Conservation (phyloP, 2,329 filamentous ascomycete species). For the Neopestalotiopsis sp. region DNA sequence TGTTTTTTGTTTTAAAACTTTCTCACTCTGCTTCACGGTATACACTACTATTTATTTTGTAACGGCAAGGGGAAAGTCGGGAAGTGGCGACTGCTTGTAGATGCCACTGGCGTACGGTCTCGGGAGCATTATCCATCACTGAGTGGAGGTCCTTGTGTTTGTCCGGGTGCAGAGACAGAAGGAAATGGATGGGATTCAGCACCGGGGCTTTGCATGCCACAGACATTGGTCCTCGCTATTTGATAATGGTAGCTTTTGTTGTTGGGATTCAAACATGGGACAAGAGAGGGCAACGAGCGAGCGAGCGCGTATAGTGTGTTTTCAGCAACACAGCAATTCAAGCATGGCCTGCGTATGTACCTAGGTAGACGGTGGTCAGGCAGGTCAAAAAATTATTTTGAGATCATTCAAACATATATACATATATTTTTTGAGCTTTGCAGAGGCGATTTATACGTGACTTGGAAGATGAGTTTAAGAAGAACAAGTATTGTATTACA, state of each 20-base stretch:
- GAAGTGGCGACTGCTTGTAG: background rate
- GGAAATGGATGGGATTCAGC: background rate
- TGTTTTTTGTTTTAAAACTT: background rate
- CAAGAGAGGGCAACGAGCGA: background rate
- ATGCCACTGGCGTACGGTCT: background rate
- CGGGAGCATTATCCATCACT: background rate
- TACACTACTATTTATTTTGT: slow-evolving; percentile 1
- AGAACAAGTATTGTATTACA: too few relatives aligned
- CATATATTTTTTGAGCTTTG: too few relatives aligned
- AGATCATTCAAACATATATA: too few relatives aligned
- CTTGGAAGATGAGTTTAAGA: too few relatives aligned
- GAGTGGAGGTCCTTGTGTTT: background rate
- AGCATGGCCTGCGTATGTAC: too few relatives aligned
- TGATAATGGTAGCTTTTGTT: background rate
- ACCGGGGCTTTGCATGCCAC: background rate
- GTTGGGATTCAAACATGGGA: background rate
- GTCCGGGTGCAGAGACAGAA: background rate
- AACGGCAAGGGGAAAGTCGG: background rate
- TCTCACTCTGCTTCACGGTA: background rate
- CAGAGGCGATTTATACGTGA: too few relatives aligned
- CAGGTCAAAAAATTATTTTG: too few relatives aligned
- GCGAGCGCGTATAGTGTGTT: background rate
- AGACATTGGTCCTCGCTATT: background rate
- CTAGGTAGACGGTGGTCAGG: too few relatives aligned
- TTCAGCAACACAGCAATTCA: too few relatives aligned